Evolutionary conservation across 169 alveolate species (phyloP).

Genomic region (Babesia microti): DNA sequence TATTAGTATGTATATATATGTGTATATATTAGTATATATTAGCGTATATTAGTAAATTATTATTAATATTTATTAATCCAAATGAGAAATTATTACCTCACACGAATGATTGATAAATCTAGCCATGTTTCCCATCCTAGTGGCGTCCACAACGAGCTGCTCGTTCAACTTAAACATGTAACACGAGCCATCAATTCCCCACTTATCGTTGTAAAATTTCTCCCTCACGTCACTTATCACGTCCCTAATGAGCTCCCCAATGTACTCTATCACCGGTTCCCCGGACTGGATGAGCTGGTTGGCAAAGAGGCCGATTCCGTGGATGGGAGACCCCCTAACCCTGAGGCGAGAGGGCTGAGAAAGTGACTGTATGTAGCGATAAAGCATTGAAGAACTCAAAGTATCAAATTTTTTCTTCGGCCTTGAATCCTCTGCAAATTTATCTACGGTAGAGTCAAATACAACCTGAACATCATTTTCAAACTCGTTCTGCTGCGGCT

Average conservation of each 20-base stretch:
- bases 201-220: constrained; percentile 44
- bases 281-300: constrained; percentile 76
- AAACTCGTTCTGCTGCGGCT: too few species aligned
- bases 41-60: background rate
- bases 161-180: constrained; percentile 84
- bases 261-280: constrained; percentile 89
- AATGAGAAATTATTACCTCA: constrained; percentile 56
- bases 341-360: constrained; percentile 56
- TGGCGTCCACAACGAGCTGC: constrained; percentile 89
- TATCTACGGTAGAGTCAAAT: too few species aligned
- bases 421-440: too few species aligned
- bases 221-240: constrained; percentile 55
- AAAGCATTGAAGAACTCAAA: constrained; percentile 48
- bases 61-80: background rate
- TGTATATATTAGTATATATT: background rate
- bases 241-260: constrained; percentile 79
- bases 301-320: constrained; percentile 86
- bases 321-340: constrained; percentile 72
- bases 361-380: constrained; percentile 55
- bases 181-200: constrained; percentile 56
- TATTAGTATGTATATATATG: background rate
- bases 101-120: constrained; percentile 95
- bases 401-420: constrained; percentile 33
- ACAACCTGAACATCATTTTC: too few species aligned
- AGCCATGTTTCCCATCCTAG: constrained; percentile 87